phyloP scores from a whole-genome alignment of 2,329 filamentous ascomycete species.

The Neofusicoccum ribis region DNA sequence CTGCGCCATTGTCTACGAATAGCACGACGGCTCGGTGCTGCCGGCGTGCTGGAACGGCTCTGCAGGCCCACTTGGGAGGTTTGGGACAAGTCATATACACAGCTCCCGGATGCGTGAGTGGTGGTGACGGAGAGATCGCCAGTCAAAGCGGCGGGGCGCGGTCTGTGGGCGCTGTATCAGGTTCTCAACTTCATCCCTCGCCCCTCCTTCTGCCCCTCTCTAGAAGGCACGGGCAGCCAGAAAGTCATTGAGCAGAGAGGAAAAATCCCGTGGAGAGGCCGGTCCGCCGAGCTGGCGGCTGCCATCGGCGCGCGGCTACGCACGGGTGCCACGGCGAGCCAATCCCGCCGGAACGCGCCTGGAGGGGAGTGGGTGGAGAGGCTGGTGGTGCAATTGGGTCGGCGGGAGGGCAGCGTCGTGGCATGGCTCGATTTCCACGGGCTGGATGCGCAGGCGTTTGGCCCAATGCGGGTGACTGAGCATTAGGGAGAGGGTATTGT shows the following conservation, averaged over 20 bases:
- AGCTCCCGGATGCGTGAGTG: conserved; percentile 16
- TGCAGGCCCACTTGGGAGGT: conserved; percentile 10
- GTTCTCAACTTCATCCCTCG: conserved; percentile 14
- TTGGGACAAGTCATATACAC: conserved; percentile 18
- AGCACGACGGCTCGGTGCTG: conserved; percentile 13
- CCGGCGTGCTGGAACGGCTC: conserved; percentile 15
- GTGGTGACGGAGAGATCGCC: conserved; percentile 19
- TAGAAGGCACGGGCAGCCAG: conserved; percentile 15
- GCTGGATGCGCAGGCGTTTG: conserved; percentile 5
- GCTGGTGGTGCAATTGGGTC: conserved; percentile 10
- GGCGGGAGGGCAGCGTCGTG: conserved; percentile 1
- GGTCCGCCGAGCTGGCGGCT: background rate
- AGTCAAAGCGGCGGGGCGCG: conserved; percentile 16
- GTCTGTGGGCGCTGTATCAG: conserved; percentile 15
- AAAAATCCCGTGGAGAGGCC: conserved; percentile 9
- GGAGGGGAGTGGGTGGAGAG: conserved; percentile 8
- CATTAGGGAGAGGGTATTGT: conserved; percentile 15
- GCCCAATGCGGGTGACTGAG: conserved; percentile 13
- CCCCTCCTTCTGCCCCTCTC: conserved; percentile 13
- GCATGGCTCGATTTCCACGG: conserved; percentile 3
- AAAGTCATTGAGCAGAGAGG: conserved; percentile 8
- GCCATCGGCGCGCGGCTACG: background rate
- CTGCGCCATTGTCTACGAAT: conserved; percentile 12
- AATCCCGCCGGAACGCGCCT: conserved; percentile 4
- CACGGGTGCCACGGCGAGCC: conserved; percentile 8